Evolutionary conservation across 345 rosid species (phyloP).

Genomic region (Trapa bicornis): DNA sequence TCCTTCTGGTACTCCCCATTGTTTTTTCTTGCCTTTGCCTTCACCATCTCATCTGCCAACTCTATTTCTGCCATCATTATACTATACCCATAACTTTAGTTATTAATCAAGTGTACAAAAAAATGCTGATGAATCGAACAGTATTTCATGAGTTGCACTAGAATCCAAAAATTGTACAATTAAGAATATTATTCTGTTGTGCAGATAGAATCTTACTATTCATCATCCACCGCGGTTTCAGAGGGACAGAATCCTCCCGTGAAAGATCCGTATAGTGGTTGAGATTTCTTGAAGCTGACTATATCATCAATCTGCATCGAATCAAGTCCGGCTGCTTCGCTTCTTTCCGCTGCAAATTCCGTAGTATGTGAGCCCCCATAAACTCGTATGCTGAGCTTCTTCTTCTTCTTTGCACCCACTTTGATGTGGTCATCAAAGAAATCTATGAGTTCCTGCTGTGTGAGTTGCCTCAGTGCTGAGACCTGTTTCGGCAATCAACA

Average conservation of each 20-base stretch:
- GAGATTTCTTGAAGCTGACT: constrained; percentile 59
- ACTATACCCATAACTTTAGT: too few species aligned
- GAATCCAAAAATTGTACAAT: not conserved
- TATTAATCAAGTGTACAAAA: too few species aligned
- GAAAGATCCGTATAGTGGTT: constrained; percentile 58
- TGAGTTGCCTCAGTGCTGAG: constrained; percentile 40
- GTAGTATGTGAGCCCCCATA: constrained; percentile 45
- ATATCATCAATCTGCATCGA: constrained; percentile 38
- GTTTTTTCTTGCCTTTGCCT: too few species aligned
- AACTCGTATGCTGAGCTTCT: constrained; percentile 43
- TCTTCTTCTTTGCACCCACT: constrained; percentile 51
- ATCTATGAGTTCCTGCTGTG: constrained; percentile 46
- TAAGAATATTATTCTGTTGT: not conserved
- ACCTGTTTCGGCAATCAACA: constrained; percentile 34
- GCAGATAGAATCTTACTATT: not conserved
- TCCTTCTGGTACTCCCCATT: too few species aligned
- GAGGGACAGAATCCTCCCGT: constrained; percentile 26
- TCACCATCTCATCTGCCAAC: too few species aligned
- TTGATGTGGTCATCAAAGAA: constrained; percentile 58
- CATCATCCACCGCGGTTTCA: not conserved
- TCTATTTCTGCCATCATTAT: too few species aligned
- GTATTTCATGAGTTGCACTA: not conserved
- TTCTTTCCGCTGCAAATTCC: constrained; percentile 30
- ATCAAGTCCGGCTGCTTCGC: constrained; percentile 20
- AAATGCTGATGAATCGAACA: too few species aligned